Conservation (phyloP, 495 filamentous ascomycete species). For the Venustampulla echinocandica region DNA sequence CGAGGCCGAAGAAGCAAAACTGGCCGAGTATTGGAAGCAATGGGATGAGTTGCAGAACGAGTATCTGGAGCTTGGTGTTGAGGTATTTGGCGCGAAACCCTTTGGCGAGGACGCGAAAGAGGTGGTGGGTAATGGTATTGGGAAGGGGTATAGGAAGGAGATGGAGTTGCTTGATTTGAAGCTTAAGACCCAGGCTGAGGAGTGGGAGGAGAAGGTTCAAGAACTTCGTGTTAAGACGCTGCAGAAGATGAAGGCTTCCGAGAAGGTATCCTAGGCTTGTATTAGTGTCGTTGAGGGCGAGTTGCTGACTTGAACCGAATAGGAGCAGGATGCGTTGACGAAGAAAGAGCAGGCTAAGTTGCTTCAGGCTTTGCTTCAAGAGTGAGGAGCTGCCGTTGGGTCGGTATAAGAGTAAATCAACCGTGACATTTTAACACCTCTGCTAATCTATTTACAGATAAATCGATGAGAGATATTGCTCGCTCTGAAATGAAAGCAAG, state of each 20-base stretch:
- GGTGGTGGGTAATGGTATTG: background rate
- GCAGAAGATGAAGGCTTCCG: conserved; percentile 22
- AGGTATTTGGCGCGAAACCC: conserved; percentile 9
- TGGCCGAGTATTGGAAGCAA: conserved; percentile 16
- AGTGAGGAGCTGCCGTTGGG: conserved; percentile 4
- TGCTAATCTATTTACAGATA: no score
- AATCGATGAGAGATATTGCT: no score
- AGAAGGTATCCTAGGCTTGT: conserved; percentile 10
- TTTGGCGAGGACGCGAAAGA: background rate
- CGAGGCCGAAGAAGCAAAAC: conserved; percentile 16
- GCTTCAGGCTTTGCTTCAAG: conserved; percentile 8
- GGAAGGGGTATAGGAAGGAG: conserved; percentile 8
- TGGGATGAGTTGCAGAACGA: conserved; percentile 20
- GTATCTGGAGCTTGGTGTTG: conserved; percentile 12
- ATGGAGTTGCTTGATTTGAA: conserved; percentile 15
- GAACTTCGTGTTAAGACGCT: conserved; percentile 18
- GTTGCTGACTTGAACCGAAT: background rate
- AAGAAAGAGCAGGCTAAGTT: conserved; percentile 17
- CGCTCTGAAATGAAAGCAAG: no score
- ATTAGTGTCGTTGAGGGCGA: background rate
- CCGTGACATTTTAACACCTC: no score
- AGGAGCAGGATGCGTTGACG: conserved; percentile 12
- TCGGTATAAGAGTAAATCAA: no score
- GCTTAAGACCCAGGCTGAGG: conserved; percentile 1
- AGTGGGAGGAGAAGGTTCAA: conserved; percentile 20